Percentiles rank a stretch among this genome's conserved stretches.
Evolutionary conservation across 305 asterid species (phyloP).

Genomic region (Solanum hybrid): DNA sequence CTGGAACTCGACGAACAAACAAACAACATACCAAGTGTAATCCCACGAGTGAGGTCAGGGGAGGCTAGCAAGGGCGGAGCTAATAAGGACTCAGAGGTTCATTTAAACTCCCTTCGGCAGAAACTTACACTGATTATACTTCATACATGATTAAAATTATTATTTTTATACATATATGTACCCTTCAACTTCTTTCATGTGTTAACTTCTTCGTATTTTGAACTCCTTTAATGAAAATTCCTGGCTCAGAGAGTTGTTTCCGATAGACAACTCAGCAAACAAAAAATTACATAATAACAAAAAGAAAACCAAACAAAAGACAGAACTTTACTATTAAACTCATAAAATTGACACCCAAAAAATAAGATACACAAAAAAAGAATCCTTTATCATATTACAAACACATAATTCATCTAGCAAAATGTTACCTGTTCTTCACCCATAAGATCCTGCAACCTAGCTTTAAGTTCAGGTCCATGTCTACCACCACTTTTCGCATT

Average conservation of each 20-base stretch:
- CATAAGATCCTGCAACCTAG: slow-evolving; percentile 69
- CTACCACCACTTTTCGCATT: slow-evolving; percentile 87
- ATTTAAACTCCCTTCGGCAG: neutral
- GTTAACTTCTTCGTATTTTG: neutral
- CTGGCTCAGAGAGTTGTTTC: neutral
- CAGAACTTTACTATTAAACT: neutral
- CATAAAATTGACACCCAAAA: neutral
- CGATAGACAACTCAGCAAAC: neutral
- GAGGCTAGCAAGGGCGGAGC: neutral
- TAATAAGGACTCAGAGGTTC: neutral
- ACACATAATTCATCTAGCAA: neutral
- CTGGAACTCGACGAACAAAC: neutral
- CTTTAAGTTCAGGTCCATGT: slow-evolving; percentile 77
- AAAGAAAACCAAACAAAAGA: neutral
- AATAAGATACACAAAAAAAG: neutral
- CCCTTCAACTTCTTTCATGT: neutral
- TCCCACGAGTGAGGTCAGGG: neutral
- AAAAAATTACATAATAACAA: neutral
- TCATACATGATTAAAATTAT: neutral
- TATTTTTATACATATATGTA: neutral
- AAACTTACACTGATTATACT: neutral
- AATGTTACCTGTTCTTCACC: slow-evolving; percentile 67
- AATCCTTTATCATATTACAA: neutral
- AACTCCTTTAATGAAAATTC: no score
- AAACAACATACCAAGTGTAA: neutral